A percentile compares a stretch with the other conserved stretches of the same genome.
These are phyloP conservation scores for Catunica adiposa DNA, from an alignment of 2,329 filamentous ascomycete genomes.

Conservation along the genomic window DNA sequence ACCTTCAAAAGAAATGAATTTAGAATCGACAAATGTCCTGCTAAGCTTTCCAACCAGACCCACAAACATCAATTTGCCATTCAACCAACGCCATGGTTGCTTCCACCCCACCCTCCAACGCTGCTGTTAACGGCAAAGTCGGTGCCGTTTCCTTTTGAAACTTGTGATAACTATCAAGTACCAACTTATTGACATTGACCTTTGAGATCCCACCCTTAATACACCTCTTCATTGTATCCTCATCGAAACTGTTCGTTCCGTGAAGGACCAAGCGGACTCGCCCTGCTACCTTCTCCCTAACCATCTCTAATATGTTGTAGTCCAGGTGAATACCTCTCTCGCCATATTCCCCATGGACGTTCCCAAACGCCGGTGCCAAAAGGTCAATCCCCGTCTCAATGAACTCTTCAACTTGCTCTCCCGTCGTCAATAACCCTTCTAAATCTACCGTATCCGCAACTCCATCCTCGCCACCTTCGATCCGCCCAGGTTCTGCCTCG, in stretches of 20 bases:
- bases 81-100: conserved; percentile 27
- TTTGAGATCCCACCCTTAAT: conserved; percentile 30
- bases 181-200: conserved; percentile 40
- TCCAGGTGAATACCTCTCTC: conserved; percentile 46
- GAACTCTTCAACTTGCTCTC: conserved; percentile 54
- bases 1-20: no score
- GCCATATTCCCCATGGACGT: conserved; percentile 60
- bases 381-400: conserved; percentile 56
- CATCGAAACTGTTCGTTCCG: conserved; percentile 38
- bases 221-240: conserved; percentile 33
- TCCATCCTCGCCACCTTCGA: conserved; percentile 52
- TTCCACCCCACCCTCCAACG: conserved; percentile 31
- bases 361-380: conserved; percentile 59
- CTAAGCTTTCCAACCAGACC: conserved; percentile 27
- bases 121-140: conserved; percentile 19
- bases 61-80: conserved; percentile 32
- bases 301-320: conserved; percentile 33
- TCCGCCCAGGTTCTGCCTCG: conserved; percentile 52
- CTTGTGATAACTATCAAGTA: conserved; percentile 30
- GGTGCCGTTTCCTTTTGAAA: conserved; percentile 19
- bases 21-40: neutral
- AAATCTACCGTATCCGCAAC: conserved; percentile 41
- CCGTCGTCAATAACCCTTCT: conserved; percentile 41
- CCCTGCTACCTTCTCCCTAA: conserved; percentile 19
- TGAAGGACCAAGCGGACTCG: conserved; percentile 34